phyloP scores from a whole-genome alignment of 352 stramenopile species.

The Pythium plurisporium region DNA sequence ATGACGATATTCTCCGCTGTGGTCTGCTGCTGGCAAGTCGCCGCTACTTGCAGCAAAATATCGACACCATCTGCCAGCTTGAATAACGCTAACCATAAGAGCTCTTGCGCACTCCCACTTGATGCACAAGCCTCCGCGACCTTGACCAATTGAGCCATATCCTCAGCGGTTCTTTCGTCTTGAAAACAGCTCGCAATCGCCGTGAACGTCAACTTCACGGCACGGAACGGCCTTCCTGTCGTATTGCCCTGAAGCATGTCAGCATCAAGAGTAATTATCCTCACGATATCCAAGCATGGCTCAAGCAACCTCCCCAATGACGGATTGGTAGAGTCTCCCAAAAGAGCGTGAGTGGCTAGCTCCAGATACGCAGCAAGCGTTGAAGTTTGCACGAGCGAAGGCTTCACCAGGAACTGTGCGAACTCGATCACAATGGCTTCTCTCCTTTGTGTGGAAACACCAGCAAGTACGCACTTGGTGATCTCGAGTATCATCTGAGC shows the following conservation, averaged over 20 bases:
- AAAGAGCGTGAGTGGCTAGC: not conserved
- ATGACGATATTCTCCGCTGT: not conserved
- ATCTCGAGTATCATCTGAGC: not conserved
- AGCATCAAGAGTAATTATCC: not conserved
- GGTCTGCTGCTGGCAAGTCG: not conserved
- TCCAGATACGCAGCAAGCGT: not conserved
- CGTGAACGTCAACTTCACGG: not conserved
- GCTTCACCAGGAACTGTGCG: not conserved
- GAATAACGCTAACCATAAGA: not conserved
- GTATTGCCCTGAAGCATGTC: not conserved
- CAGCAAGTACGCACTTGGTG: not conserved
- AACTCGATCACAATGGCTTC: not conserved
- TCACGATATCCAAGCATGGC: not conserved
- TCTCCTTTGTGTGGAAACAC: too few relatives aligned
- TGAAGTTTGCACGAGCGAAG: not conserved
- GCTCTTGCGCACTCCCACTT: not conserved
- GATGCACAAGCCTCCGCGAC: not conserved
- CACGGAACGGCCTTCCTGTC: not conserved
- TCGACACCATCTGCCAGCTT: conserved; percentile 2
- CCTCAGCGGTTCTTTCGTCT: not conserved
- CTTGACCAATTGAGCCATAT: not conserved
- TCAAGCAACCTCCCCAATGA: not conserved
- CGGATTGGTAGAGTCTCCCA: not conserved
- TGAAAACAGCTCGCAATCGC: not conserved
- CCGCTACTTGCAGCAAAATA: not conserved